These are phyloP conservation scores for Plicaturopsis crispa DNA, from an alignment of 768 basidiomycete genomes.

Conservation along the genomic window DNA sequence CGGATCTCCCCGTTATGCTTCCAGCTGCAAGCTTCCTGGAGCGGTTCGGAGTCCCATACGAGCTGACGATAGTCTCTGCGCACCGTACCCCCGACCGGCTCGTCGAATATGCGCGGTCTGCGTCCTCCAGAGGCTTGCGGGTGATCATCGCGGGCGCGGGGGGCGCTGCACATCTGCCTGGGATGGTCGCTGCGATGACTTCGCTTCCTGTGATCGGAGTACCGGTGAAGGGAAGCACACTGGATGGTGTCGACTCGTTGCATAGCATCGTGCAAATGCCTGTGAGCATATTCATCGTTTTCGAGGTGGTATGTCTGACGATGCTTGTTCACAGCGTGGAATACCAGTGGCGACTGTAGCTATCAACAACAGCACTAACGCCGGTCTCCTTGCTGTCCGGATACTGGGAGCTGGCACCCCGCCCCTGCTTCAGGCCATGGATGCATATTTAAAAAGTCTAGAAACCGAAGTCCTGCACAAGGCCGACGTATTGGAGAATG, in stretches of 20 bases:
- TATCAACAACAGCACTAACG: constrained; percentile 93
- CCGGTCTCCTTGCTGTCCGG: constrained; percentile 83
- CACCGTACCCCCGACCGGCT: constrained; percentile 90
- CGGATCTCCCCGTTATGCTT: constrained; percentile 91
- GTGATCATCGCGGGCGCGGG: constrained; percentile 93
- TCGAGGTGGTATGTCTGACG: not conserved
- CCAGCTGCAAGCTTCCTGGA: constrained; percentile 83
- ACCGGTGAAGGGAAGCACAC: constrained; percentile 87
- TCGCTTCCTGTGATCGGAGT: constrained; percentile 91
- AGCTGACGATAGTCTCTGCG: constrained; percentile 93
- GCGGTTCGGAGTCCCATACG: constrained; percentile 79
- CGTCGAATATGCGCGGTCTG: constrained; percentile 73
- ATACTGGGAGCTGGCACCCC: constrained; percentile 80
- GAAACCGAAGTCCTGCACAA: constrained; percentile 77
- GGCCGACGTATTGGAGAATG: constrained; percentile 62
- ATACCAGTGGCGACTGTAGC: constrained; percentile 97
- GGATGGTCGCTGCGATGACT: constrained; percentile 97
- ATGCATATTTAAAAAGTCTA: constrained; percentile 58
- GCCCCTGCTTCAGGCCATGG: constrained; percentile 55
- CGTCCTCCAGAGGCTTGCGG: constrained; percentile 56
- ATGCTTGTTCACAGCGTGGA: constrained; percentile 56
- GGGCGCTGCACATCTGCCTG: constrained; percentile 96
- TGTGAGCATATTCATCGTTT: constrained; percentile 36
- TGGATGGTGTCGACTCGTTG: constrained; percentile 96
- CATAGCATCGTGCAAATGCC: constrained; percentile 99